Evolutionary conservation across 2,329 filamentous ascomycete species (phyloP), one percentile per base, ranked within the genome.

Genomic region (Penicillium psychrosexuale): DNA sequence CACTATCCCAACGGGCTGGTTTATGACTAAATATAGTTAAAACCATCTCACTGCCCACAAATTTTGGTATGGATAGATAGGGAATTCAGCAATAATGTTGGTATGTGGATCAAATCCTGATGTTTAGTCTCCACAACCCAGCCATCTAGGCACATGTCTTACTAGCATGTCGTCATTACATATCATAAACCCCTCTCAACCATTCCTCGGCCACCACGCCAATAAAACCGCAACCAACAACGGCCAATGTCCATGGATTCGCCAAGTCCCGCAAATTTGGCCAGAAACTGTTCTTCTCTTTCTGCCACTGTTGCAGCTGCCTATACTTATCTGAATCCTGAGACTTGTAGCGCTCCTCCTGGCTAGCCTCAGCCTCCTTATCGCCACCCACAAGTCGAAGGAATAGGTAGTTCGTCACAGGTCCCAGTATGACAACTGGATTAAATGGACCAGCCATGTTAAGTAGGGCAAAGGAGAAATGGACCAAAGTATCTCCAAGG

Each of bases 201-300:
- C 46, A 50, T 44, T 73, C 68, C 66, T 85, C 82, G 9, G 80
- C 53, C 2, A 75, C 70, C 0, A 80, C 77, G 22, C 78, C 81
- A 2, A 75, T 71, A 11, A 73, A 76, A 61, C 83, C 83, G 37
- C 75, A 71, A 1, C 76, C 81, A 11, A 80, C 55, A 1, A 84
- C 75, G 22, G 72, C 73, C 79, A 82, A 82, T 2, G 79, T 66
- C 84, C 83, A 86, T 56, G 79, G 78, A 59, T 85, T 85, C 22
- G 63, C 68, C 8, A 81, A 51, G 67, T 84, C 80, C 30, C 72
- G 66, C 1, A 75, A 45, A 11, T 71, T 71, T 1, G 83, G 83
- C 83, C 83, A 86, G 69, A 86, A 83, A 37, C 80, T 79, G 61
- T 86, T 84, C 68, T 83, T 83, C 62, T 81, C 77, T 22, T 69